Base-by-base conservation (phyloP, 805 yeast species). In the Sungouiozyma ichnusensis region DNA sequence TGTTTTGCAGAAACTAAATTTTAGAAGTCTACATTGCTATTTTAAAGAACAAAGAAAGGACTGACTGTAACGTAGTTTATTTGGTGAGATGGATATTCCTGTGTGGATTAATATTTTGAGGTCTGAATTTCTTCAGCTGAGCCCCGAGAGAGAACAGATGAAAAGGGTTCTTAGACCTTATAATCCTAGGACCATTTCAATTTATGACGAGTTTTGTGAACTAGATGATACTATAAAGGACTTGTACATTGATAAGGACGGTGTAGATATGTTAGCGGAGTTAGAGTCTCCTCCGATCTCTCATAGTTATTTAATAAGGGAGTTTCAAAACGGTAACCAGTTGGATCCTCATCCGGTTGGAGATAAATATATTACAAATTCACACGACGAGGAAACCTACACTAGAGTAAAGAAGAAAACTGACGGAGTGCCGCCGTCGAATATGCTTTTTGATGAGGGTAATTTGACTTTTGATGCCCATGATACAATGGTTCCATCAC, bases 231-330 rank as follows among this genome's bases (percentile, higher is more conserved):
- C 41, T 14, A 40, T 57, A 3, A 44, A 41, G 18, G 51, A 44
- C 16, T 31, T 55, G 2, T 59, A 48, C 39, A 36, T 32, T 6
- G 47, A 48, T 14, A 40, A 46, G 6, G 49, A 57, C 39, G 62
- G 62, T 0, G 16, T 27, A 3, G 47, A 48, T 42, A 31, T 54
- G 29, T 33, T 59, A 8, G 42, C 43, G 3, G 43, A 46, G 13
- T 38, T 58, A 24, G 54, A 56, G 32, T 60, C 65, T 3, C 64
- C 64, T 3, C 64, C 65, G 0, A 51, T 59, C 8, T 45, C 58
- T 0, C 46, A 44, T 16, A 45, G 47, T 36, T 49, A 44, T 24
- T 49, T 55, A 51, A 24, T 11, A 24, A 24, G 29, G 11, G 29
- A 24, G 11, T 24, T 24, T 24, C 6, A 6, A 24, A 24, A 24